Conservation (phyloP, 768 basidiomycete species). For the Suillus americanus region DNA sequence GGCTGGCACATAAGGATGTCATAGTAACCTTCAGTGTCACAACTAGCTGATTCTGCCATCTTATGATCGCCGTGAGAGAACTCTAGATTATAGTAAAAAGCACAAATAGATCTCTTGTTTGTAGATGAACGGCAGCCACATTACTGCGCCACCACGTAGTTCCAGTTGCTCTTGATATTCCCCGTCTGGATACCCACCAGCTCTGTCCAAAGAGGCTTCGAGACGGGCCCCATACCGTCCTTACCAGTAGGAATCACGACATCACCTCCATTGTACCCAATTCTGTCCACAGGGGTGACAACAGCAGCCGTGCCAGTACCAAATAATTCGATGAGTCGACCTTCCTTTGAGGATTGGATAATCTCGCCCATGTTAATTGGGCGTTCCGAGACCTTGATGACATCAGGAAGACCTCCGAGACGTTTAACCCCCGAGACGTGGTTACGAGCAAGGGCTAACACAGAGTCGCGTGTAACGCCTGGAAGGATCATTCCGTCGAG, state of each 20-base stretch:
- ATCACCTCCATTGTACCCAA: slow-evolving; percentile 59
- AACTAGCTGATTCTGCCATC: neutral
- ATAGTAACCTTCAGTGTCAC: neutral
- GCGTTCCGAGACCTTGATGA: slow-evolving; percentile 64
- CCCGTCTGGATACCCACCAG: slow-evolving; percentile 74
- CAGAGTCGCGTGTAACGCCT: slow-evolving; percentile 65
- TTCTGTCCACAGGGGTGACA: slow-evolving; percentile 48
- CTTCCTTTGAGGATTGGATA: slow-evolving; percentile 42
- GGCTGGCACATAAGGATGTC: neutral
- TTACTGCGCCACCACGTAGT: slow-evolving; percentile 46
- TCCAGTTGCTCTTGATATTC: slow-evolving; percentile 77
- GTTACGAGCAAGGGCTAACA: slow-evolving; percentile 46
- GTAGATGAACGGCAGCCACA: neutral
- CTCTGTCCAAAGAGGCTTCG: slow-evolving; percentile 47
- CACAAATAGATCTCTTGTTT: neutral
- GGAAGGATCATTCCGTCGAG: slow-evolving; percentile 67
- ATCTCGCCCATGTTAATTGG: slow-evolving; percentile 78
- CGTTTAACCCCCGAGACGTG: slow-evolving; percentile 50
- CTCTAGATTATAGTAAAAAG: neutral
- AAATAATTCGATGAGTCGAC: slow-evolving; percentile 50
- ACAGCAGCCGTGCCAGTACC: slow-evolving; percentile 57
- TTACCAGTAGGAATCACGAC: slow-evolving; percentile 53
- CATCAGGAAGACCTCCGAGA: slow-evolving; percentile 52
- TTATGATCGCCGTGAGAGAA: neutral
- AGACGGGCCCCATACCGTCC: slow-evolving; percentile 76